Base-by-base conservation (phyloP, 2,329 filamentous ascomycete species). In the Ambrosiella xylebori region DNA sequence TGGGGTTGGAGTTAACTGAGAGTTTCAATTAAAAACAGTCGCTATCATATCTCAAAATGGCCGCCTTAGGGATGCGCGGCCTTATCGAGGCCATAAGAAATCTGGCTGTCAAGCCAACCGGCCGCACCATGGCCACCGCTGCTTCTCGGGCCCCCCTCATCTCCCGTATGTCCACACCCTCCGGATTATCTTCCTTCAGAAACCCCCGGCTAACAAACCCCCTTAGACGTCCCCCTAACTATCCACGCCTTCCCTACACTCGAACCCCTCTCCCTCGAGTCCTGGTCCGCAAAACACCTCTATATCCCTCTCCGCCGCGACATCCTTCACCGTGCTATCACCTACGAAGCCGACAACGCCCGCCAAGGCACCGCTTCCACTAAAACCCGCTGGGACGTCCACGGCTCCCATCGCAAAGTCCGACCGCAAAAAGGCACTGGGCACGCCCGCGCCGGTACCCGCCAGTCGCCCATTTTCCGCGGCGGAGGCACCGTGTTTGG, bases 401-500 rank as follows among this genome's bases (percentile, higher is more conserved):
- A 83, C 66, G 93, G 91, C 62, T 93, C 88, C 59, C 80, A 84
- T 68, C 76, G 78, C 65, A 98, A 98, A 74, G 71, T 96, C 41
- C 76, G 82, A 17, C 83, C 82, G 13, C 93, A 98, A 68, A 98
- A 98, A 73, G 93, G 93, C 59, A 80, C 77, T 2, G 93, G 93
- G 59, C 71, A 69, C 41, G 89, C 93, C 55, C 88, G 93, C 69
- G 73, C 85, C 2, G 91, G 93, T 62, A 79, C 82, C 67, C 84
- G 78, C 68, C 88, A 95, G 71, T 88, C 82, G 51, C 93, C 93
- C 2, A 79, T 94, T 69, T 72, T 88, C 47, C 77, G 78, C 62
- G 93, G 93, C 63, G 93, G 93, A 70, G 91, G 89, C 71, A 91
- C 94, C 65, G 76, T 82, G 0, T 88, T 89, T 66, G 93, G 93